phyloP scores from a whole-genome alignment of 2,329 filamentous ascomycete genomes.

The Penicillium sp. region DNA sequence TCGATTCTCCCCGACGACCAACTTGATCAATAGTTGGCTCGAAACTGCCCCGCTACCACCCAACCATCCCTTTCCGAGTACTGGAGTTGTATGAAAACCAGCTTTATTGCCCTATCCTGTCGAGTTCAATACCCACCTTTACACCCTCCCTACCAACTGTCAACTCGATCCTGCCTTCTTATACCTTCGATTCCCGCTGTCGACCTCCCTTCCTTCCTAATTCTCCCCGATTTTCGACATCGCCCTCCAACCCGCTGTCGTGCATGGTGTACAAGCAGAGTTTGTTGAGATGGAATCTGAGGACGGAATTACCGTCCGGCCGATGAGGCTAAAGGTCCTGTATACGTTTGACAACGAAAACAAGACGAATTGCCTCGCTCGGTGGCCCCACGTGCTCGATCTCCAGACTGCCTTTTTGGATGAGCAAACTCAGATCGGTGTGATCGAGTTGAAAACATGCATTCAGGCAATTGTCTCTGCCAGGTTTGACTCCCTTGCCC shows the following conservation, averaged over 20 bases:
- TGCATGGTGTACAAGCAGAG: slow-evolving; percentile 40
- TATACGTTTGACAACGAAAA: slow-evolving; percentile 93
- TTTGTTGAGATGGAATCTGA: slow-evolving; percentile 50
- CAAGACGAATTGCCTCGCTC: slow-evolving; percentile 86
- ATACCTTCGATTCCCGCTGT: slow-evolving; percentile 5
- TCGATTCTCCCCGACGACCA: slow-evolving; percentile 44
- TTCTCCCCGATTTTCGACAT: slow-evolving; percentile 4
- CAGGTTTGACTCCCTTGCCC: slow-evolving; percentile 51
- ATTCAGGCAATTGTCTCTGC: slow-evolving; percentile 77
- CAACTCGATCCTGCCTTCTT: slow-evolving; percentile 10
- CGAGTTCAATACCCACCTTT: slow-evolving; percentile 23
- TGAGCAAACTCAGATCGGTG: slow-evolving; percentile 78
- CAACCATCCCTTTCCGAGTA: slow-evolving; percentile 16
- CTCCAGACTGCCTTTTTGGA: slow-evolving; percentile 83
- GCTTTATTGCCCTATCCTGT: slow-evolving; percentile 15
- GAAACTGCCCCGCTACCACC: slow-evolving; percentile 18
- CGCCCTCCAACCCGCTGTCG: slow-evolving; percentile 14
- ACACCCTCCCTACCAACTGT: slow-evolving; percentile 14
- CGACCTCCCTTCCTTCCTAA: not conserved
- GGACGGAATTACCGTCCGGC: slow-evolving; percentile 64
- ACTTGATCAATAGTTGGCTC: slow-evolving; percentile 27
- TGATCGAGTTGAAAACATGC: slow-evolving; percentile 86
- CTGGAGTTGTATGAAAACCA: slow-evolving; percentile 19
- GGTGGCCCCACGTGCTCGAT: slow-evolving; percentile 78
- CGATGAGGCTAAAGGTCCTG: slow-evolving; percentile 85